A percentile compares a stretch with the other conserved stretches of the same genome.
Evolutionary conservation across 331 rosid species (phyloP).

Genomic region (Cydonia oblonga): DNA sequence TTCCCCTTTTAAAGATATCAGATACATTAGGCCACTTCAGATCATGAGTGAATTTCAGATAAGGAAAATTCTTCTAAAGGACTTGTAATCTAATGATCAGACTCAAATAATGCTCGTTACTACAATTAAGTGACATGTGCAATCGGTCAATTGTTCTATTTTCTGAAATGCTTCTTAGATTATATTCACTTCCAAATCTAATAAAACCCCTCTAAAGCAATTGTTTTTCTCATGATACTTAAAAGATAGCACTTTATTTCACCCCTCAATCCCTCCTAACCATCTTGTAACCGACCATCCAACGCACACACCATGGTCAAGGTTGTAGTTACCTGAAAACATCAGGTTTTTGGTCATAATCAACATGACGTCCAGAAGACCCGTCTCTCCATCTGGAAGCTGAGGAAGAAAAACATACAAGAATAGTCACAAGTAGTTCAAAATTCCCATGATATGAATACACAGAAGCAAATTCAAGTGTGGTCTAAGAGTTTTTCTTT

Average conservation of each 20-base stretch:
- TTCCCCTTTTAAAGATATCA: slow-evolving; percentile 16
- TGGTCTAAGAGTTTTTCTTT: neutral
- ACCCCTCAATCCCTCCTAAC: neutral
- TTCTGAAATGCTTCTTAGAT: neutral
- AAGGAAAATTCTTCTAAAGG: neutral
- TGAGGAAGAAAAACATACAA: slow-evolving; percentile 5
- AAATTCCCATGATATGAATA: neutral
- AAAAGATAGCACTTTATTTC: neutral
- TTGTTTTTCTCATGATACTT: neutral
- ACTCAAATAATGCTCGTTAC: neutral
- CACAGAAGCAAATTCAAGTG: slow-evolving; percentile 2
- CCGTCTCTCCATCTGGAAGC: slow-evolving; percentile 28
- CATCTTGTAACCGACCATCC: neutral
- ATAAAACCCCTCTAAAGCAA: too few relatives aligned
- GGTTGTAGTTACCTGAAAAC: slow-evolving; percentile 21
- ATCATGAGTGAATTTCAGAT: neutral
- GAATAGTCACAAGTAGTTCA: neutral
- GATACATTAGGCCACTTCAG: neutral
- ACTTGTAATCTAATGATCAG: neutral
- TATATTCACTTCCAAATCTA: too few relatives aligned
- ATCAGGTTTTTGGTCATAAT: slow-evolving; percentile 35
- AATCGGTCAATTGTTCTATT: neutral
- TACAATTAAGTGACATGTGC: neutral
- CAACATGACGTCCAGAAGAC: slow-evolving; percentile 29
- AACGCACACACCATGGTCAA: neutral